phyloP scores from a whole-genome alignment of 148 eudicot species.

The Rhododendron williamsianum region DNA sequence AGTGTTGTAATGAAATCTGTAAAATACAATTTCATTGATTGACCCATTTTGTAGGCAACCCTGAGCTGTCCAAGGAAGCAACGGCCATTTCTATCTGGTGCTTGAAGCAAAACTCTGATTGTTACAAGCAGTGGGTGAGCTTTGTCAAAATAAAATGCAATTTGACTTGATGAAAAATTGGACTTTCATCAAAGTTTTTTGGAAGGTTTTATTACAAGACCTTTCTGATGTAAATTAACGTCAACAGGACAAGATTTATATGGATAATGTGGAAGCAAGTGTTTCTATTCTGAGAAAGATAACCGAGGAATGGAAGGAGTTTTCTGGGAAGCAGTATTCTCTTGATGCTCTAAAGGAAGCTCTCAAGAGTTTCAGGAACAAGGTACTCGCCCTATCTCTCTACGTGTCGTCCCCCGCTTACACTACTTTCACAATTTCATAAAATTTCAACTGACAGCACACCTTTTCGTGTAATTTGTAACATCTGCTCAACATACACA shows the following conservation, averaged over 20 bases:
- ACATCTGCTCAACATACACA: not conserved
- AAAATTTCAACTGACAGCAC: not conserved
- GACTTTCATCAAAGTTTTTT: not conserved
- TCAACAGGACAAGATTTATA: constrained; percentile 56
- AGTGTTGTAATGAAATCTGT: not conserved
- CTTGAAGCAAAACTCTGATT: constrained; percentile 51
- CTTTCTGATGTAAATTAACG: constrained; percentile 11
- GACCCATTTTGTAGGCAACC: constrained; percentile 37
- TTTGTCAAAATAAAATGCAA: not conserved
- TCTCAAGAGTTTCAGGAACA: constrained; percentile 53
- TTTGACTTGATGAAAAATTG: not conserved
- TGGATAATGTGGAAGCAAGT: constrained; percentile 60
- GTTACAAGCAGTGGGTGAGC: constrained; percentile 80
- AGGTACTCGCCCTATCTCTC: constrained; percentile 35
- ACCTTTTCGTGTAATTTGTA: not conserved
- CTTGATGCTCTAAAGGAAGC: constrained; percentile 45
- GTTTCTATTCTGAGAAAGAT: constrained; percentile 55
- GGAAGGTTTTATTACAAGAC: not conserved
- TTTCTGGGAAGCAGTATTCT: constrained; percentile 38
- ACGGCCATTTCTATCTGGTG: constrained; percentile 50
- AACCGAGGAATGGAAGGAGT: constrained; percentile 45
- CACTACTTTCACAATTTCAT: not conserved
- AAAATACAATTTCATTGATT: not conserved
- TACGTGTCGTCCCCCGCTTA: not conserved
- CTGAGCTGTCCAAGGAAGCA: constrained; percentile 69